phyloP scores from a whole-genome alignment of 2,329 filamentous ascomycete genomes.

The Lecanicillium sp. region DNA sequence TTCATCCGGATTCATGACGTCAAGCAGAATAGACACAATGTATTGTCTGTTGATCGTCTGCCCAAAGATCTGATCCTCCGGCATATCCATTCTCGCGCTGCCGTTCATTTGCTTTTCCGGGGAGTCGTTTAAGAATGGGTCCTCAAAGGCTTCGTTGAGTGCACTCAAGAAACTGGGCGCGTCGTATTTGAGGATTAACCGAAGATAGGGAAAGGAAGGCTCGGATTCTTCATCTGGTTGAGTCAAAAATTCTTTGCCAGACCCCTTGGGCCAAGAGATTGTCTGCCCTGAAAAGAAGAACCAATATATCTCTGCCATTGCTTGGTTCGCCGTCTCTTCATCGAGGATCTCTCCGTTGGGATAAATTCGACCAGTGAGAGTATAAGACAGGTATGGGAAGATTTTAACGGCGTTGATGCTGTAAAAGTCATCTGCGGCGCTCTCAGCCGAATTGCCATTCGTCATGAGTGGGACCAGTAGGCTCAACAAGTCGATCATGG shows the following conservation, averaged over 20 bases:
- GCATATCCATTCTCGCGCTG: conserved; percentile 39
- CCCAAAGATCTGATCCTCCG: conserved; percentile 59
- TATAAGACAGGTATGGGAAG: conserved; percentile 90
- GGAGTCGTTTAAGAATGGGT: conserved; percentile 81
- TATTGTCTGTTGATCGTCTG: conserved; percentile 84
- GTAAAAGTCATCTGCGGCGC: conserved; percentile 53
- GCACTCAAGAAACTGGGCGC: conserved; percentile 89
- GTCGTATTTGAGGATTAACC: conserved; percentile 79
- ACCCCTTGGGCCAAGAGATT: conserved; percentile 65
- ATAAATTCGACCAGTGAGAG: conserved; percentile 83
- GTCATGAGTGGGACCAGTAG: conserved; percentile 56
- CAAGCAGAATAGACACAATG: conserved; percentile 80
- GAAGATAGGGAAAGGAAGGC: conserved; percentile 77
- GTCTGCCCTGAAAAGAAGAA: conserved; percentile 85
- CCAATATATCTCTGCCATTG: conserved; percentile 85
- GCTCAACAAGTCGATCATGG: conserved; percentile 72
- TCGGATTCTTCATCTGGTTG: conserved; percentile 49
- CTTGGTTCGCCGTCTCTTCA: conserved; percentile 63
- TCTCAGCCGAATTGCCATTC: conserved; percentile 43
- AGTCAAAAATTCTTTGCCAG: conserved; percentile 52
- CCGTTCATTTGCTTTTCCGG: conserved; percentile 54
- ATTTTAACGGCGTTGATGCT: conserved; percentile 76
- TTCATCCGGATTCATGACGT: conserved; percentile 74
- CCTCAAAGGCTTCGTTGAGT: conserved; percentile 95
- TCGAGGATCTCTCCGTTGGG: conserved; percentile 72